Evolutionary conservation across 2,329 filamentous ascomycete genomes (phyloP).

Genomic region (Monosporascus cannonballus): DNA sequence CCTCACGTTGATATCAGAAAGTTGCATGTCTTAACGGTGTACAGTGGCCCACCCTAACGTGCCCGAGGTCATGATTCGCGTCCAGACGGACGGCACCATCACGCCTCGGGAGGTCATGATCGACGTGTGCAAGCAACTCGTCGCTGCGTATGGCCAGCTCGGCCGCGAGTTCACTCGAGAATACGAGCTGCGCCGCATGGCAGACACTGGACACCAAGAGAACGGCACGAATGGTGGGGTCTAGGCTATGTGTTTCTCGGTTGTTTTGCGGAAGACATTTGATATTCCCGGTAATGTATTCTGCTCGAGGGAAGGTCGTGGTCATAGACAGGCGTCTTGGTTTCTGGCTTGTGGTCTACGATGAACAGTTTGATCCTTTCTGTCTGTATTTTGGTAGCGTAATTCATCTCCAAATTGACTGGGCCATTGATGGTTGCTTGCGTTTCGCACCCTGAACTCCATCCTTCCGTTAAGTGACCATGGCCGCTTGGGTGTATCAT

Average conservation of each 20-base stretch:
- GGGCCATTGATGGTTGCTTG: not conserved
- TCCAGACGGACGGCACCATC: constrained; percentile 86
- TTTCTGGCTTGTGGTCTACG: not conserved
- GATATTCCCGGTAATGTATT: no score
- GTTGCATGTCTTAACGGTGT: constrained; percentile 5
- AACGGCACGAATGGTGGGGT: constrained; percentile 24
- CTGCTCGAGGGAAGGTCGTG: no score
- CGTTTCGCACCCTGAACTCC: not conserved
- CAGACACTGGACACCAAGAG: constrained; percentile 55
- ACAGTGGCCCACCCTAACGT: constrained; percentile 55
- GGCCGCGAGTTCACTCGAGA: constrained; percentile 89
- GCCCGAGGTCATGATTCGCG: constrained; percentile 61
- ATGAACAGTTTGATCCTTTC: not conserved
- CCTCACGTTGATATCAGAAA: not conserved
- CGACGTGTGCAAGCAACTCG: constrained; percentile 72
- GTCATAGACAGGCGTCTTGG: constrained; percentile 13
- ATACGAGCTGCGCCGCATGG: constrained; percentile 83
- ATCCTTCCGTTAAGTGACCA: not conserved
- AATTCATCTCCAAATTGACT: not conserved
- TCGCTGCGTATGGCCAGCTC: constrained; percentile 73
- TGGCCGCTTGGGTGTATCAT: not conserved
- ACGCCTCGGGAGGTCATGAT: constrained; percentile 86
- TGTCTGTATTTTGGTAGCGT: not conserved
- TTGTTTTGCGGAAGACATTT: constrained; percentile 1
- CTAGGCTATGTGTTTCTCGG: constrained; percentile 10